Evolutionary conservation across 345 rosid genomes (phyloP), one percentile per base, ranked within the genome.

Genomic region (Melaleuca alternifolia): DNA sequence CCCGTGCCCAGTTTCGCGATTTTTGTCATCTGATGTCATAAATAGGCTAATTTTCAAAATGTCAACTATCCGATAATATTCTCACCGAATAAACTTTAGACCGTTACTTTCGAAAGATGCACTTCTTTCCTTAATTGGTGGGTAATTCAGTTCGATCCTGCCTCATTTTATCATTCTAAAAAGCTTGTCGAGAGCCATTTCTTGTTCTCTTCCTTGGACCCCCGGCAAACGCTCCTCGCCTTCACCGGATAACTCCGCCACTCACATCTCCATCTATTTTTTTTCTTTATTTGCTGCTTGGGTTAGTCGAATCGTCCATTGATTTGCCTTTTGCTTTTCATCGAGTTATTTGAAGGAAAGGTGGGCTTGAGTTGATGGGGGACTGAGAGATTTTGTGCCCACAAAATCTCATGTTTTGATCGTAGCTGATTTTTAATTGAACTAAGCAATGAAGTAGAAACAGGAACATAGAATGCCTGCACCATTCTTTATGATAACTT

Each of bases 121-220:
- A 41, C 4, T 41, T 41, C 41, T 41, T 41, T 65, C 6, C 12
- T 1, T 18, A 23, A 33, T 37, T 0, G 0, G 2, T 0, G 4
- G 1, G 4, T 12, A 9, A 71, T 20, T 37, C 6, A 7, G 0
- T 71, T 18, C 3, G 26, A 33, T 37, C 7, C 0, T 37, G 6
- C 33, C 7, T 7, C 6, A 1, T 71, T 71, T 71, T 7, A 4
- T 7, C 24, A 37, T 18, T 46, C 48, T 71, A 71, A 5, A 5
- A 71, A 18, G 33, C 2, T n/a, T 59, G 2, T n/a, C 9, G 0
- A 1, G 18, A n/a, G 48, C 44, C 11, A 3, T 65, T 65, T 5
- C 1, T 65, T 59, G 0, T 13, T 0, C 6, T 2, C 4, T 15
- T 6, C 37, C 18, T 59, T 0, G 2, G 0, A 16, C 33, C 33